Conservation (phyloP, 1,139 yeast genomes). For the Hansenula sp. region DNA sequence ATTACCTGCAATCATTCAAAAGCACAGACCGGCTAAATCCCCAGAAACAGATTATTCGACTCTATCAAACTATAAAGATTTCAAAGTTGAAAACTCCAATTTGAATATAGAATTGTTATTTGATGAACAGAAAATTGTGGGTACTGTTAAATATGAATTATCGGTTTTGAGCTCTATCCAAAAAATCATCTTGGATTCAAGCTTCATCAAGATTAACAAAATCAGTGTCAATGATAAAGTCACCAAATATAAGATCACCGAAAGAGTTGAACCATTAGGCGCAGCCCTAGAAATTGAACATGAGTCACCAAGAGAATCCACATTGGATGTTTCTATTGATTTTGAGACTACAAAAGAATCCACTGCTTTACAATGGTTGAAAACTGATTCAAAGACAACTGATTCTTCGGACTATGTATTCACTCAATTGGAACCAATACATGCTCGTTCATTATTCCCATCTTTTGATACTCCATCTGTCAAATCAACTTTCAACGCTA, state of each 20-base stretch:
- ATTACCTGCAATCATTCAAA: slow-evolving; percentile 13
- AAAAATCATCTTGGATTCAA: slow-evolving; percentile 60
- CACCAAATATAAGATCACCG: slow-evolving; percentile 35
- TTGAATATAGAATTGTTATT: slow-evolving; percentile 57
- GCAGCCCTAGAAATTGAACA: slow-evolving; percentile 45
- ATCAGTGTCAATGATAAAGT: slow-evolving; percentile 42
- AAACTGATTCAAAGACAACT: slow-evolving; percentile 65
- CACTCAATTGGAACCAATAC: slow-evolving; percentile 90
- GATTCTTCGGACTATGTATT: slow-evolving; percentile 61
- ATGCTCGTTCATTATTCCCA: slow-evolving; percentile 84
- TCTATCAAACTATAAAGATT: slow-evolving; percentile 60
- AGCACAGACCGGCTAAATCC: slow-evolving; percentile 16
- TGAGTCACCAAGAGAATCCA: slow-evolving; percentile 16
- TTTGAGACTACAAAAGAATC: slow-evolving; percentile 71
- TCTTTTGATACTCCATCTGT: slow-evolving; percentile 90
- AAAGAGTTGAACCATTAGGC: slow-evolving; percentile 64
- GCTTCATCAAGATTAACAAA: slow-evolving; percentile 49
- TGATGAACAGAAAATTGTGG: slow-evolving; percentile 45
- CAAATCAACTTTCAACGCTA: slow-evolving; percentile 61
- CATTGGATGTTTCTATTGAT: slow-evolving; percentile 37
- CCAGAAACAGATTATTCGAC: slow-evolving; percentile 73
- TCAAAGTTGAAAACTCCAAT: slow-evolving; percentile 47
- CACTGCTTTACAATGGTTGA: slow-evolving; percentile 85
- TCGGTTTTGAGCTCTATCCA: slow-evolving; percentile 24
- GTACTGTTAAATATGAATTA: slow-evolving; percentile 52